Evolutionary conservation across 495 filamentous ascomycete species (phyloP).

Genomic region (Staphylotrichum tortipilum): DNA sequence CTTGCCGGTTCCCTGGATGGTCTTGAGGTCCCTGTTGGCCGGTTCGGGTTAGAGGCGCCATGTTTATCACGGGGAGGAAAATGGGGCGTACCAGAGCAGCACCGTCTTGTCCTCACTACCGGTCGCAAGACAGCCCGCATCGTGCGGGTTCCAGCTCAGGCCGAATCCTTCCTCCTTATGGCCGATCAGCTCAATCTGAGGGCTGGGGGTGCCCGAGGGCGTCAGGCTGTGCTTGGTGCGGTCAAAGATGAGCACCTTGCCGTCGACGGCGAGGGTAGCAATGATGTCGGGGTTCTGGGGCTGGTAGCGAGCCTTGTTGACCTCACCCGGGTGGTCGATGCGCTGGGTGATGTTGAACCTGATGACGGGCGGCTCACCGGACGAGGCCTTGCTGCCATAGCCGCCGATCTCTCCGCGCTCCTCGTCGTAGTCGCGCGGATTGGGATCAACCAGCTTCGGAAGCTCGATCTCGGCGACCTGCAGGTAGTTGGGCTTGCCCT

Average conservation of each 20-base stretch:
- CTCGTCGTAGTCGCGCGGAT: constrained; percentile 78
- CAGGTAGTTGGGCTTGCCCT: constrained; percentile 80
- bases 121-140: constrained; percentile 73
- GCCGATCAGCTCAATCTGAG: constrained; percentile 76
- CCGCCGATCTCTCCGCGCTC: constrained; percentile 88
- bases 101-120: constrained; percentile 89
- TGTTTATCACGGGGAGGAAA: not conserved
- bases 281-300: constrained; percentile 97
- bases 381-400: constrained; percentile 60
- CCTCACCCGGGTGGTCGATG: constrained; percentile 92
- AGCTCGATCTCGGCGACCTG: constrained; percentile 90
- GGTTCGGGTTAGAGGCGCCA: not conserved
- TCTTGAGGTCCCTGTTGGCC: constrained; percentile 71
- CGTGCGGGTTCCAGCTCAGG: constrained; percentile 82
- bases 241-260: constrained; percentile 85
- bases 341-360: constrained; percentile 88
- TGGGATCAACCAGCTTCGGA: constrained; percentile 66
- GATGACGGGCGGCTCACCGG: constrained; percentile 48
- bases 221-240: constrained; percentile 80
- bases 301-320: constrained; percentile 97
- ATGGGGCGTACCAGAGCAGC: constrained; percentile 63
- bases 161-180: constrained; percentile 93
- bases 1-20: constrained; percentile 55
- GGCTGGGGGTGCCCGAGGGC: constrained; percentile 61
- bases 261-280: constrained; percentile 84